Conservation (phyloP, 2,329 filamentous ascomycete species). For the Penicillium sclerotigenum region DNA sequence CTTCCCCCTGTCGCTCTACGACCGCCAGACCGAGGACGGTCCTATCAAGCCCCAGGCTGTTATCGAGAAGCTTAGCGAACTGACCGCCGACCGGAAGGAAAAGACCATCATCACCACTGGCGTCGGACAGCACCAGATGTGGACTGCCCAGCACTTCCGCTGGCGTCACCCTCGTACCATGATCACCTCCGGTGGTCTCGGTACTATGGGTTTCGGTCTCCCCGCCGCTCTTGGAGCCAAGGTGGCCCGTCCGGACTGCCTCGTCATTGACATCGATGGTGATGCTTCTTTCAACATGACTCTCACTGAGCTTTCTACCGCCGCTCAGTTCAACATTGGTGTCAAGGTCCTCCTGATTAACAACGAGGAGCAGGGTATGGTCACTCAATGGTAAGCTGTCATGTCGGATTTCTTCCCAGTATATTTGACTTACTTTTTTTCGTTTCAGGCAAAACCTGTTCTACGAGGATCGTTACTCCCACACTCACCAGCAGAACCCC, state of each 20-base stretch:
- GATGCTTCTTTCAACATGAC: conserved; percentile 99
- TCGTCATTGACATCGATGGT: conserved; percentile 94
- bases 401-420: not conserved
- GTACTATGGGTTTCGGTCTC: conserved; percentile 93
- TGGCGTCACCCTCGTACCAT: conserved; percentile 90
- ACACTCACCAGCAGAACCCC: conserved; percentile 94
- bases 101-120: conserved; percentile 86
- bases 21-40: conserved; percentile 70
- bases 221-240: conserved; percentile 95
- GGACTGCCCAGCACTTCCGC: conserved; percentile 93
- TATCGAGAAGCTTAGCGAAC: conserved; percentile 82
- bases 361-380: conserved; percentile 98
- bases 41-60: conserved; percentile 92
- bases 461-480: conserved; percentile 87
- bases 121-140: conserved; percentile 99
- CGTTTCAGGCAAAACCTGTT: conserved; percentile 76
- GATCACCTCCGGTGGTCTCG: conserved; percentile 93
- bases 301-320: conserved; percentile 87
- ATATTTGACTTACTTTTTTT: not conserved
- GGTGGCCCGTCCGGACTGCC: conserved; percentile 73
- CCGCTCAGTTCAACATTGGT: conserved; percentile 92
- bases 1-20: conserved; percentile 81
- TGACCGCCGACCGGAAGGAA: conserved; percentile 76
- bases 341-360: conserved; percentile 93
- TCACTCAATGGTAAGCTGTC: conserved; percentile 69